phyloP scores from a whole-genome alignment of 371 early-diverging fungal species.

The Mucor racemosus region DNA sequence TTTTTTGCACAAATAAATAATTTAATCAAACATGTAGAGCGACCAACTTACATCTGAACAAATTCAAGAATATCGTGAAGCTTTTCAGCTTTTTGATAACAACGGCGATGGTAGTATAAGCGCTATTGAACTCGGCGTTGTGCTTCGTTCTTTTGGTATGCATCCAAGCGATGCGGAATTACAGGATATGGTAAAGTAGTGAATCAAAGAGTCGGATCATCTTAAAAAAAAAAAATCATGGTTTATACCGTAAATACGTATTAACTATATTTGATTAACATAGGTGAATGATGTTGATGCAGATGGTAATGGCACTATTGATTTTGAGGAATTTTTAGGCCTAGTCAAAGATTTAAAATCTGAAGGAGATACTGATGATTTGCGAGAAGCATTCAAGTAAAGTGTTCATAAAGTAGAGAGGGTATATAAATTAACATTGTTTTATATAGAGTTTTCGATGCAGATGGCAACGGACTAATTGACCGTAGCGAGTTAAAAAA shows the following conservation, averaged over 20 bases:
- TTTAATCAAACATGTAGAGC: conserved; percentile 9
- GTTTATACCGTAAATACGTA: background rate
- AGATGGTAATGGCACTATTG: conserved; percentile 91
- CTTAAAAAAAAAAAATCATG: too few relatives aligned
- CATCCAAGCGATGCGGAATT: conserved; percentile 81
- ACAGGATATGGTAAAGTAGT: conserved; percentile 62
- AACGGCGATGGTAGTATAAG: conserved; percentile 51
- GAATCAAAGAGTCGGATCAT: too few relatives aligned
- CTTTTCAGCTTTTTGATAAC: conserved; percentile 54
- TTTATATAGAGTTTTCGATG: conserved; percentile 49
- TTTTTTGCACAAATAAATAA: background rate
- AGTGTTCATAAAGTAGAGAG: conserved; percentile 32
- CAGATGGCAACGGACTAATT: conserved; percentile 91
- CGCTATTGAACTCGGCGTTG: conserved; percentile 45
- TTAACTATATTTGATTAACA: conserved; percentile 53
- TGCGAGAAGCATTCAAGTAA: conserved; percentile 52
- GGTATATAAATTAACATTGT: background rate
- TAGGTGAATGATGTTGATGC: conserved; percentile 91
- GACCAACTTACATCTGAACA: conserved; percentile 55
- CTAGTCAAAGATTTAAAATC: conserved; percentile 74
- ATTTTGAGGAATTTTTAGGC: conserved; percentile 89
- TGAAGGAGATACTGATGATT: conserved; percentile 45
- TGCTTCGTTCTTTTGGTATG: conserved; percentile 56
- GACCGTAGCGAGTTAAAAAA: conserved; percentile 86
- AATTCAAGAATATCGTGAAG: conserved; percentile 53